These are phyloP conservation scores for Daldinia bambusicola DNA, from an alignment of 495 filamentous ascomycete species.

Conservation along the genomic window DNA sequence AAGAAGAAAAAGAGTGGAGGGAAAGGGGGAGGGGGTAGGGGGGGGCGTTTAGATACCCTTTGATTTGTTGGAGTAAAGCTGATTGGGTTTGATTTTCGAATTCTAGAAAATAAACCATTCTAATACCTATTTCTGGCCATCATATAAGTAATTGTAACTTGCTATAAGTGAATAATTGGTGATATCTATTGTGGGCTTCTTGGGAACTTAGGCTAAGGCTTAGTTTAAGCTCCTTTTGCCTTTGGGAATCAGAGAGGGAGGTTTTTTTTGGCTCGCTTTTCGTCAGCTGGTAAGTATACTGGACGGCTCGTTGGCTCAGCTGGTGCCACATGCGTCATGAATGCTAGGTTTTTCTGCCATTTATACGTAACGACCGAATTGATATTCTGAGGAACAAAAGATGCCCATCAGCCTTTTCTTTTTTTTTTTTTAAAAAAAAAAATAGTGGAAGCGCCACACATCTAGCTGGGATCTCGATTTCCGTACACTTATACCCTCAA, in stretches of 20 bases:
- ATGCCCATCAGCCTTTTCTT: too few species aligned
- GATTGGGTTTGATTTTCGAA: not conserved
- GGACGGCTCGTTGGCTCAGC: not conserved
- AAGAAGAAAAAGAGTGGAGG: too few species aligned
- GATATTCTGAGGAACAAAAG: too few species aligned
- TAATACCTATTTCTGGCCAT: not conserved
- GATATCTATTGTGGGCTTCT: not conserved
- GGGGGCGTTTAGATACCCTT: not conserved
- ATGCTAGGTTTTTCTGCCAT: not conserved
- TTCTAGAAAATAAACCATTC: not conserved
- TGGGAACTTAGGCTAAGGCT: not conserved
- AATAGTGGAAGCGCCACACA: too few species aligned
- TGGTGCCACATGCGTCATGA: not conserved
- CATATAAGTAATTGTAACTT: not conserved
- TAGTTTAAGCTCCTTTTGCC: not conserved
- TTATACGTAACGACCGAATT: not conserved
- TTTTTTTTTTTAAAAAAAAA: too few species aligned
- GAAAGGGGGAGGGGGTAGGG: too few species aligned
- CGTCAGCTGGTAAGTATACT: not conserved
- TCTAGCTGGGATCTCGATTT: too few species aligned
- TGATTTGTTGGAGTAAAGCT: not conserved
- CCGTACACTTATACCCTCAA: too few species aligned
- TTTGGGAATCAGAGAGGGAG: not conserved
- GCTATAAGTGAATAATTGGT: not conserved
- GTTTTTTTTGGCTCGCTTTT: too few species aligned